phyloP scores from a whole-genome alignment of 2,329 filamentous ascomycete genomes.

The Aureobasidium sp. region DNA sequence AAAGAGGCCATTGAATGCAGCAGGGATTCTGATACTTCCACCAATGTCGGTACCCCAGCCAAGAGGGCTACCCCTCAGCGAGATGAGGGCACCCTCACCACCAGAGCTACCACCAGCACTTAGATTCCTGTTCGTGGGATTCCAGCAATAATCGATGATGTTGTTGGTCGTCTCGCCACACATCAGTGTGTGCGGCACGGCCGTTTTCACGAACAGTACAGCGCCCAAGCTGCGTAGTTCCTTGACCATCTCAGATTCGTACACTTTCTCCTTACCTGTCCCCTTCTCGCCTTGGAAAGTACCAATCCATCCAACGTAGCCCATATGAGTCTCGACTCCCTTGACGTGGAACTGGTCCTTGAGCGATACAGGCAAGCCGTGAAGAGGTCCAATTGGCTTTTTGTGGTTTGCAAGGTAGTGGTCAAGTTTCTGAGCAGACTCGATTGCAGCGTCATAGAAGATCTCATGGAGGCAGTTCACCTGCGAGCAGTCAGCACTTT shows the following conservation, averaged over 20 bases:
- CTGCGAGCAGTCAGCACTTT: conserved; percentile 9
- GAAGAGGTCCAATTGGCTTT: conserved; percentile 37
- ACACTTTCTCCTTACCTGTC: conserved; percentile 42
- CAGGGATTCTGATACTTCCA: conserved; percentile 50
- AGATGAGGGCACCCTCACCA: conserved; percentile 50
- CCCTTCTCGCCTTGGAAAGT: conserved; percentile 49
- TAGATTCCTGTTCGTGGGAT: conserved; percentile 49
- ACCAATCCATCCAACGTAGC: conserved; percentile 58
- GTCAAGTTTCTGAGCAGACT: conserved; percentile 35
- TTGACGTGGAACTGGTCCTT: conserved; percentile 44
- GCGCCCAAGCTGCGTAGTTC: conserved; percentile 48
- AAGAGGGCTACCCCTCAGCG: conserved; percentile 44
- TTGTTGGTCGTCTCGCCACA: conserved; percentile 54
- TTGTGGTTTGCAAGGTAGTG: conserved; percentile 30
- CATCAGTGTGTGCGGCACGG: conserved; percentile 50
- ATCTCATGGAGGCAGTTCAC: conserved; percentile 39
- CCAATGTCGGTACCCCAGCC: conserved; percentile 53
- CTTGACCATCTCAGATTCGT: conserved; percentile 51
- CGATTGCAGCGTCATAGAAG: conserved; percentile 40
- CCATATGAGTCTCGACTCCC: conserved; percentile 44
- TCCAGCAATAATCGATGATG: conserved; percentile 50
- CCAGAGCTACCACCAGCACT: conserved; percentile 51
- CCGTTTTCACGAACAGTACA: conserved; percentile 48
- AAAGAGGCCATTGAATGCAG: conserved; percentile 52
- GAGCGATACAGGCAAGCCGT: conserved; percentile 40